phyloP scores from a whole-genome alignment of 768 basidiomycete species.

The Tubosaeta brunneosetosa region DNA sequence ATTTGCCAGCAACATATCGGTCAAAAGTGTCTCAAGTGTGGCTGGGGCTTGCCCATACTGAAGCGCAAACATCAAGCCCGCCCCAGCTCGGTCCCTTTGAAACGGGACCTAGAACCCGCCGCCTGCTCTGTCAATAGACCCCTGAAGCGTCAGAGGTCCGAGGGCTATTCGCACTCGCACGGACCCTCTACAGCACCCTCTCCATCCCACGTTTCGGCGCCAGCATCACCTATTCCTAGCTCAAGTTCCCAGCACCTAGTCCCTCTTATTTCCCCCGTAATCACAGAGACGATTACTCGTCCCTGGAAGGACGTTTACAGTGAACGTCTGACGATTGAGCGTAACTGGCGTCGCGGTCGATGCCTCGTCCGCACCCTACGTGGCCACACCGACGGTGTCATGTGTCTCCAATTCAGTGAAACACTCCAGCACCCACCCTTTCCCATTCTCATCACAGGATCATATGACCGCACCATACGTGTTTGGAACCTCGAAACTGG shows the following conservation, averaged over 20 bases:
- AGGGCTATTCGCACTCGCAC: neutral
- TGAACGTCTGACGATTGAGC: constrained; percentile 92
- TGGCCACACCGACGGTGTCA: constrained; percentile 93
- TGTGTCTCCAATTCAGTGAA: constrained; percentile 95
- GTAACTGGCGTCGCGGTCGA: constrained; percentile 95
- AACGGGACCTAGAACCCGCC: constrained; percentile 38
- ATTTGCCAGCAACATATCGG: constrained; percentile 99
- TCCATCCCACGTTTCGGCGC: constrained; percentile 14
- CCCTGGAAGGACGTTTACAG: constrained; percentile 99
- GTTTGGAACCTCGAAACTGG: constrained; percentile 98
- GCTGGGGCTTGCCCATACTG: constrained; percentile 92
- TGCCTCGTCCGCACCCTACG: constrained; percentile 80
- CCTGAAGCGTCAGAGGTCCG: constrained; percentile 46
- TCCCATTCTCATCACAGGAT: constrained; percentile 95
- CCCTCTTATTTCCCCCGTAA: constrained; percentile 31
- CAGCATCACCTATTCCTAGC: constrained; percentile 6
- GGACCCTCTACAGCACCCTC: neutral
- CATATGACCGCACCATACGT: constrained; percentile 90
- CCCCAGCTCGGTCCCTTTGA: constrained; percentile 33
- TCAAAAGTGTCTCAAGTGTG: constrained; percentile 92
- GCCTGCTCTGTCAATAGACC: constrained; percentile 32
- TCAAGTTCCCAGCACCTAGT: constrained; percentile 6
- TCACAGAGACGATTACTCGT: constrained; percentile 52
- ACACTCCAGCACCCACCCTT: constrained; percentile 77
- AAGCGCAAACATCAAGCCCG: constrained; percentile 61